Base-by-base conservation (phyloP, 164 flowering plant species). In the Annona cherimola region DNA sequence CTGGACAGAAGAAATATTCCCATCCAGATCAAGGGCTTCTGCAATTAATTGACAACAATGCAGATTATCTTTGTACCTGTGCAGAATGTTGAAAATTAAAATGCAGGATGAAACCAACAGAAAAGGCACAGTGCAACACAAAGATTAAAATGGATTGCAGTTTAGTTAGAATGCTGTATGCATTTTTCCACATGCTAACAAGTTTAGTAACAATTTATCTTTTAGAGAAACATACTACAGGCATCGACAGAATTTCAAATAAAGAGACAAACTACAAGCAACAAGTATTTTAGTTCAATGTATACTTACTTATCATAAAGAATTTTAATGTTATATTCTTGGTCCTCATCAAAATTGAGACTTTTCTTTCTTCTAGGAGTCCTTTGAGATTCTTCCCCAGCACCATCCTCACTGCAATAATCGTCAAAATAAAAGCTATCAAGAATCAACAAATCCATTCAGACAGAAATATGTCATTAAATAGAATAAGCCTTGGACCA, bases 301-400 rank as follows among this genome's bases (percentile, higher is more conserved):
- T 5, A 69, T 50, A 76, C 88, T 45, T 86, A 92, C 97, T 83
- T 89, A 76, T 89, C 92, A 82, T 86, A 88, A 11, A 94, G 87
- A 73, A 76, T 79, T 79, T 78, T 87, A n/a, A 88, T 77, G 68
- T 77, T 79, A 19, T 71, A 68, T 74, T 86, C 90, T 78, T 87
- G 57, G 45, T 82, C 93, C 72, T 73, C 77, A 79, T 75, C 80
- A 60, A 89, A 81, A 77, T 78, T 81, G 67, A 85, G 81, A 69
- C 83, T 81, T 75, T 80, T 91, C 80, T 77, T 87, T 79, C 82
- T 81, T 74, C 73, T 81, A 66, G 81, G 35, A 74, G 69, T 68
- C 61, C 45, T 76, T 71, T 54, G 76, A 71, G 79, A 18, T 44
- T 76, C 84, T 39, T 82, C 77, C 63, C 71, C 26, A 19, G 73